Base-by-base conservation (phyloP, 2,329 filamentous ascomycete genomes). In the Aspergillus nomiae region DNA sequence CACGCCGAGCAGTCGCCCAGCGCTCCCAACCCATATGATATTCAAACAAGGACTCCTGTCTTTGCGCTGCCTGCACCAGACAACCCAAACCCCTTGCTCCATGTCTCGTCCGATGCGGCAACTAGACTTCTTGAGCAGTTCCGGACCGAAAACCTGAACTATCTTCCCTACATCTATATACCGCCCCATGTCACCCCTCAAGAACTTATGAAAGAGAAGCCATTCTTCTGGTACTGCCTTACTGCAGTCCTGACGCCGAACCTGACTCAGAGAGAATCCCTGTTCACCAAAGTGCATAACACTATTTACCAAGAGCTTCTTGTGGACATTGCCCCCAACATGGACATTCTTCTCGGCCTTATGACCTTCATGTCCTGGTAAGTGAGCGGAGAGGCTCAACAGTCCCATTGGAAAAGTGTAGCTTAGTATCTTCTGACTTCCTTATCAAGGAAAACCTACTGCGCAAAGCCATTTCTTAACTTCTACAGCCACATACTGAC, bases 311-410 rank as follows among this genome's bases (percentile, higher is more conserved):
- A 80, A n/a, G 80, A 78, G 60, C 73, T 85, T 30, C 67, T 87
- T 8, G 19, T 21, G 38, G 38, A 43, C 62, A 85, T 14, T 78
- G 83, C 11, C 74, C 80, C 81, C 57, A 81, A 72, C 55, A 74
- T 87, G 45, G 86, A 88, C 65, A 65, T 87, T 12, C 73, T 88
- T 2, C 75, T 84, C 12, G 85, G 85, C 0, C 62, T 87, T 4
- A 68, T 88, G 19, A 76, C 66, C 58, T 82, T 75, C 59, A 74
- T 81, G 26, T 74, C 76, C 36, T 87, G 85, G 83, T 64, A 36
- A 50, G 64, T 43, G 34, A 6, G 1, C 62, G 67, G n/a, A n/a
- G 16, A 43, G 19, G 19, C 4, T 12, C 12, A 36, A 32, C 7
- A 32, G 30, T 36, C 34, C 34, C 12, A 36, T 14, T 36, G 5